These are phyloP conservation scores for Myochromella boudieri DNA, from an alignment of 768 basidiomycete genomes.

Conservation along the genomic window DNA sequence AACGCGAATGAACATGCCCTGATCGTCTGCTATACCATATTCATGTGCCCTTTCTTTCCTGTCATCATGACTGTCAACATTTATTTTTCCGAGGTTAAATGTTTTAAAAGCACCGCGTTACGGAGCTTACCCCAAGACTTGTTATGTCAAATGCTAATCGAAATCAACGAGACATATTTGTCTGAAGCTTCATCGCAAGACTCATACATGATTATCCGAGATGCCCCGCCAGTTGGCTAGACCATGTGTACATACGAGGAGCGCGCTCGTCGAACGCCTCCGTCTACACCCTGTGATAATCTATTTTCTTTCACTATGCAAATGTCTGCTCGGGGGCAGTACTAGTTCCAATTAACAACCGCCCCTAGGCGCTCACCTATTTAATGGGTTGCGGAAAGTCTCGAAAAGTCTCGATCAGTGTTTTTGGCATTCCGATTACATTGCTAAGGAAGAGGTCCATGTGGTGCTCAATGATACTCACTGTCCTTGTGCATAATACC, in stretches of 20 bases:
- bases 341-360: too few species aligned
- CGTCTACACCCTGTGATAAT: neutral
- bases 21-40: slow-evolving; percentile 15
- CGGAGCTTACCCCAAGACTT: neutral
- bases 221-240: slow-evolving; percentile 1
- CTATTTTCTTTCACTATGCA: too few species aligned
- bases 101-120: slow-evolving; percentile 16
- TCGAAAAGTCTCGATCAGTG: too few species aligned
- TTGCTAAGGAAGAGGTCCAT: neutral
- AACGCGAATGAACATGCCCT: slow-evolving; percentile 51
- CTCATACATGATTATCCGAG: neutral
- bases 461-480: too few species aligned
- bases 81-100: slow-evolving; percentile 18
- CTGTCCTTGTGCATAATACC: too few species aligned
- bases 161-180: neutral
- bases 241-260: slow-evolving; percentile 7
- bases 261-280: neutral
- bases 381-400: too few species aligned
- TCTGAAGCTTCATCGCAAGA: neutral
- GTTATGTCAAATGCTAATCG: neutral
- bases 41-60: slow-evolving; percentile 2
- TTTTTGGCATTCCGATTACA: neutral
- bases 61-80: slow-evolving; percentile 1
- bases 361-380: too few species aligned
- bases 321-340: too few species aligned